Conservation (phyloP, 2,329 filamentous ascomycete species). For the Pseudonectria foliicola region DNA sequence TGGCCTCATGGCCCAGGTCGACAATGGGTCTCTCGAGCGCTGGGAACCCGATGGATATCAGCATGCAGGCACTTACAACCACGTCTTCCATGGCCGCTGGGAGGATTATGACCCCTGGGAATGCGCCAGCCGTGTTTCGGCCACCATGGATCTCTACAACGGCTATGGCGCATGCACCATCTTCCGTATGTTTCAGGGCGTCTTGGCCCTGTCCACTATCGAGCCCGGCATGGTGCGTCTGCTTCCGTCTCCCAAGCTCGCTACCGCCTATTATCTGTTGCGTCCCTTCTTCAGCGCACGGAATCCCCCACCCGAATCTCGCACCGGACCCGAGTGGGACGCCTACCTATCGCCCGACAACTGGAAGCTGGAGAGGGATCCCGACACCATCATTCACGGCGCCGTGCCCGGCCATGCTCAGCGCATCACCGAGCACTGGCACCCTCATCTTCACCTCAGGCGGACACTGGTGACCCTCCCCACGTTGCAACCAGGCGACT, state of each 20-base stretch:
- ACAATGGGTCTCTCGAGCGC: conserved; percentile 63
- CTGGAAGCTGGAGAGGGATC: conserved; percentile 40
- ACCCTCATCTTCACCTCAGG: conserved; percentile 47
- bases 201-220: conserved; percentile 46
- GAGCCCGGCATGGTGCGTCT: conserved; percentile 65
- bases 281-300: conserved; percentile 47
- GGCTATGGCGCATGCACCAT: conserved; percentile 50
- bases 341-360: conserved; percentile 42
- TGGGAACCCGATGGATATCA: conserved; percentile 66
- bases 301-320: conserved; percentile 33
- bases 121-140: conserved; percentile 43
- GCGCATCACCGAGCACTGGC: conserved; percentile 50
- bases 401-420: conserved; percentile 52
- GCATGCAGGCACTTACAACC: conserved; percentile 47
- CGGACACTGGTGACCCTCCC: conserved; percentile 49
- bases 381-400: conserved; percentile 50
- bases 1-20: conserved; percentile 57
- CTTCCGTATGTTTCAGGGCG: conserved; percentile 53
- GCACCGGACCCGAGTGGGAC: conserved; percentile 38
- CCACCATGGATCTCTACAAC: conserved; percentile 51
- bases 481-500: conserved; percentile 47
- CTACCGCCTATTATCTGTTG: conserved; percentile 71
- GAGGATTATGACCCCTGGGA: conserved; percentile 52
- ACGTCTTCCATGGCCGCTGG: conserved; percentile 47
- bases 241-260: conserved; percentile 64